Base-by-base conservation (phyloP, 805 yeast species). In the Yarrowia hollandica region DNA sequence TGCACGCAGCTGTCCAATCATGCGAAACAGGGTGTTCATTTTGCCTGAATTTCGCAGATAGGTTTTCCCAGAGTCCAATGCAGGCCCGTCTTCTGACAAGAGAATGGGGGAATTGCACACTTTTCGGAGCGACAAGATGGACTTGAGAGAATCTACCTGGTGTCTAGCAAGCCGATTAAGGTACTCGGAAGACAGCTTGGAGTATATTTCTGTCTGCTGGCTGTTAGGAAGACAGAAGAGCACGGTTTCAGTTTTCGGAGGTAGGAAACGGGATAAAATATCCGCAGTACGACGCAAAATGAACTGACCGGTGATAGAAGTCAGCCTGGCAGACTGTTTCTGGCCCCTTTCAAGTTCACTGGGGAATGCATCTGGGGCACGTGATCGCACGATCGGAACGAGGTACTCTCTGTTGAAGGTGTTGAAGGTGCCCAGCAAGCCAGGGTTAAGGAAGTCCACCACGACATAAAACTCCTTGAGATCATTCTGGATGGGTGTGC, bases 401-500 rank as follows among this genome's bases (percentile, higher is more conserved):
- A 88, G 82, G 66, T 68, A 91, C 5, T 76, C 76, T 62, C 78
- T 63, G 33, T 64, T 67, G 60, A 76, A 83, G 15, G 74, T 70
- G 21, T 79, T 75, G 60, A 80, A 79, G 0, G 76, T 73, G 0
- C 96, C 96, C 22, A 94, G 74, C 1, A 87, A 74, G 0, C 91
- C 92, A 0, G 97, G 97, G 66, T 90, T 90, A 11, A 90, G 75
- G 68, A 92, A 92, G 67, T 90, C 86, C 6, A 86, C 81, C 65
- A 94, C 82, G 9, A 86, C 84, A 71, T 76, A 89, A 69, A 88
- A 92, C 68, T 94, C 99, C 2, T 74, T 74, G 48, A 94, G 77
- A 69, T 94, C 96, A 71, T 94, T 94, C 68, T 94, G 99, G 31
- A 94, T 89, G 0, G 96, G 97, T 0, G 97, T 90, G 0, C 97